Evolutionary conservation across 2,329 filamentous ascomycete genomes (phyloP).

Genomic region (Alternaria longipes): DNA sequence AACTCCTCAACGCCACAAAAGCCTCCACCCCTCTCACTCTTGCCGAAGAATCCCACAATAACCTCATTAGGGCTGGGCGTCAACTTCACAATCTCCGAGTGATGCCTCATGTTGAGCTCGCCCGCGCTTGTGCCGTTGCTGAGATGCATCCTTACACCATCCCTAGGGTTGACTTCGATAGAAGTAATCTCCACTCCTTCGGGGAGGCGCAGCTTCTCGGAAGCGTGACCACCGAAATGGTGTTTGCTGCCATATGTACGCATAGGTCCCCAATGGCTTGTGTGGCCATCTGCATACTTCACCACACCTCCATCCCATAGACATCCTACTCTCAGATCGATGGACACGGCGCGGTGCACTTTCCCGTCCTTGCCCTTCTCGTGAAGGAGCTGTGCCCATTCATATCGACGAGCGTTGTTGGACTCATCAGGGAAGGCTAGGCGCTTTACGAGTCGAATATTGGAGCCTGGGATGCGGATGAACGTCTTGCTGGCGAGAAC

Average conservation of each 20-base stretch:
- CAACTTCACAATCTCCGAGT: constrained; percentile 30
- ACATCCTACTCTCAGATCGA: constrained; percentile 58
- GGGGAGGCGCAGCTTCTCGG: constrained; percentile 40
- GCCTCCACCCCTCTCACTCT: constrained; percentile 37
- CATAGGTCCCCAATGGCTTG: constrained; percentile 54
- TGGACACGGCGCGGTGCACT: constrained; percentile 52
- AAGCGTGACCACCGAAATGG: constrained; percentile 46
- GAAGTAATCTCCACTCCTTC: constrained; percentile 40
- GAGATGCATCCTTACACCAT: constrained; percentile 44
- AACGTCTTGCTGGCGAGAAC: constrained; percentile 39
- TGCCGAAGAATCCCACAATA: constrained; percentile 60
- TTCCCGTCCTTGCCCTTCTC: constrained; percentile 38
- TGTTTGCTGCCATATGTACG: constrained; percentile 33
- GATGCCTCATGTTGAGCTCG: constrained; percentile 34
- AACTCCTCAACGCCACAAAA: constrained; percentile 50
- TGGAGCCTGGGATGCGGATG: constrained; percentile 53
- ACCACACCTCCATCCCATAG: constrained; percentile 59
- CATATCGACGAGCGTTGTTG: constrained; percentile 19
- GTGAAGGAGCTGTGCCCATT: constrained; percentile 31
- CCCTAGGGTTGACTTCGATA: constrained; percentile 38
- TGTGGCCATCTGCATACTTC: constrained; percentile 56
- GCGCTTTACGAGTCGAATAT: constrained; percentile 53
- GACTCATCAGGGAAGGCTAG: constrained; percentile 41
- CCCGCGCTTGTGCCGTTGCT: constrained; percentile 43
- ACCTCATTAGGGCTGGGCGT: constrained; percentile 48